phyloP scores from a whole-genome alignment of 169 alveolate species.

The Ichthyophthirius multifiliis region DNA sequence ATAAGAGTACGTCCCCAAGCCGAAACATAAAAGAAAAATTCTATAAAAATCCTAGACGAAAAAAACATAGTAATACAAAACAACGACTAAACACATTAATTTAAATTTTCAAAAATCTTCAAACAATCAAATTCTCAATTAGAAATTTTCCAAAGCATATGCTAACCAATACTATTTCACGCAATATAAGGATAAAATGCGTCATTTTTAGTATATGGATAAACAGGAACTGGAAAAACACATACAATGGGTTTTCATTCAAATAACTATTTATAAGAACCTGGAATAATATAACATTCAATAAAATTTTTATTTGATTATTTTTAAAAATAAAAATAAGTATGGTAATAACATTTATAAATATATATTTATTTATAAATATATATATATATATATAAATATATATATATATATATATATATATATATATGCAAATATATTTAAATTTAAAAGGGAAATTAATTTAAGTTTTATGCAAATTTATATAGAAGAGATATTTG shows the following conservation, averaged over 20 bases:
- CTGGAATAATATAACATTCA: slow-evolving; percentile 1
- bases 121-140: background rate
- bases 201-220: slow-evolving; percentile 76
- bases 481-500: slow-evolving; percentile 78
- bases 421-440: background rate
- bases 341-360: background rate
- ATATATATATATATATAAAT: background rate
- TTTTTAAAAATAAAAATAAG: slow-evolving; percentile 56
- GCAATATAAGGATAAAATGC: slow-evolving; percentile 75
- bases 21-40: background rate
- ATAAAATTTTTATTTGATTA: slow-evolving; percentile 43
- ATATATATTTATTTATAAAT: background rate
- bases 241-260: slow-evolving; percentile 15
- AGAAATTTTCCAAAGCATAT: background rate
- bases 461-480: slow-evolving; percentile 71
- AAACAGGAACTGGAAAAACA: slow-evolving; percentile 82
- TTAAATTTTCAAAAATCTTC: background rate
- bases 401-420: too few species aligned
- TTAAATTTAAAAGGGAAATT: slow-evolving; percentile 17
- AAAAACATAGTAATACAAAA: background rate
- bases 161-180: slow-evolving; percentile 43
- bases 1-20: background rate
- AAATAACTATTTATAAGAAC: background rate
- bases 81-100: background rate
- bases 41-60: background rate